These are phyloP conservation scores for Aspergillus sclerotialis DNA, from an alignment of 2,329 filamentous ascomycete genomes.

Conservation along the genomic window DNA sequence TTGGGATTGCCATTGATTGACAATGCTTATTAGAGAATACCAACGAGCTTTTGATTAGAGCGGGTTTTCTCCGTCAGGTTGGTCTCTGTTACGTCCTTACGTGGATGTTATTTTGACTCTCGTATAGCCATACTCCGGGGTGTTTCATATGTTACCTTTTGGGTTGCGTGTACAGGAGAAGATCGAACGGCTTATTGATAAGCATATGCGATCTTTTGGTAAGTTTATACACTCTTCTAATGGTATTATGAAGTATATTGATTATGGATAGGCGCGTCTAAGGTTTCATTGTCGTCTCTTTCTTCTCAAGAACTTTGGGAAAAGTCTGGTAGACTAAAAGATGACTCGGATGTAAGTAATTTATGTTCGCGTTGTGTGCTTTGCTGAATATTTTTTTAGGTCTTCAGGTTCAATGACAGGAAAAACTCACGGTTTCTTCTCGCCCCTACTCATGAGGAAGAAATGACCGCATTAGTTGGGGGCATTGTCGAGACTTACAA, in stretches of 20 bases:
- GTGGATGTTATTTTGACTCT: conserved; percentile 1
- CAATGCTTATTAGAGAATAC: conserved; percentile 46
- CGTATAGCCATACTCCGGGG: conserved; percentile 68
- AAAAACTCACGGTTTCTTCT: conserved; percentile 69
- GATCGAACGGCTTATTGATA: conserved; percentile 76
- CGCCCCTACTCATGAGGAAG: conserved; percentile 92
- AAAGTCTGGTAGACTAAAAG: conserved; percentile 71
- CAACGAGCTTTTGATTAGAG: conserved; percentile 61
- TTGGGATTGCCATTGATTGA: conserved; percentile 36
- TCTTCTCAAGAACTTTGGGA: conserved; percentile 80
- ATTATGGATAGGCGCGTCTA: conserved; percentile 60
- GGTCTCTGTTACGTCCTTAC: conserved; percentile 9
- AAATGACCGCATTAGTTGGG: conserved; percentile 78
- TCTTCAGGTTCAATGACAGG: conserved; percentile 75
- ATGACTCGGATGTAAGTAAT: conserved; percentile 61
- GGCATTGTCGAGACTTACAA: conserved; percentile 73
- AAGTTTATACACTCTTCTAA: conserved; percentile 8
- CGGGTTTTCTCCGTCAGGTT: conserved; percentile 68
- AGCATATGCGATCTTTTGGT: conserved; percentile 76
- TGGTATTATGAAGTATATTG: neutral
- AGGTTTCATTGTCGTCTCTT: conserved; percentile 74
- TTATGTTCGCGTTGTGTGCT: neutral
- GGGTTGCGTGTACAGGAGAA: conserved; percentile 85
- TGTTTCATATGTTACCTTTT: conserved; percentile 87
- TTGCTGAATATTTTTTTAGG: conserved; percentile 40